phyloP scores from a whole-genome alignment of 148 eudicot genomes.

The Amaranthus cruentus region DNA sequence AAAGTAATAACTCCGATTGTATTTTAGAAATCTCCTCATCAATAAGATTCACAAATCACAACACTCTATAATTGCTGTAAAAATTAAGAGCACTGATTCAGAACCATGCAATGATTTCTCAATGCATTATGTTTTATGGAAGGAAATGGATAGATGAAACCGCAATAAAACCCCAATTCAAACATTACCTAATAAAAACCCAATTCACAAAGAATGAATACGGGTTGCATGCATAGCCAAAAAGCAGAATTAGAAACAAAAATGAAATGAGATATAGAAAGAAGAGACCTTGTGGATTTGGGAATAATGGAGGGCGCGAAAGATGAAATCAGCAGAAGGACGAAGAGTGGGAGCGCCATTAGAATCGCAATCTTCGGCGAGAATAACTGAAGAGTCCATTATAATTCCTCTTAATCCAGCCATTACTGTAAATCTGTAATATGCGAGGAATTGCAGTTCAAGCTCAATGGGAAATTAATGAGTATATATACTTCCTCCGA shows the following conservation, averaged over 20 bases:
- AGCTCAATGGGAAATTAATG: not conserved
- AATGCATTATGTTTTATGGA: no score
- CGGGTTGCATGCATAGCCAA: not conserved
- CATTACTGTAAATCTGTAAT: conserved; percentile 9
- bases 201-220: not conserved
- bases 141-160: not conserved
- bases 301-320: conserved; percentile 60
- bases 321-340: conserved; percentile 45
- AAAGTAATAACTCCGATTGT: no score
- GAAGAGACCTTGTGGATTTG: conserved; percentile 45
- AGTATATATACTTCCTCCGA: no score
- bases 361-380: conserved; percentile 17
- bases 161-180: no score
- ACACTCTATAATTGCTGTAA: no score
- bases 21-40: no score
- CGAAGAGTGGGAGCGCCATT: conserved; percentile 27
- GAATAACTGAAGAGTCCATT: conserved; percentile 41
- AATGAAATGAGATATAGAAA: not conserved
- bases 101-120: no score
- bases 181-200: not conserved
- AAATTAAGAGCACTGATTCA: no score
- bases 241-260: not conserved
- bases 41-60: no score
- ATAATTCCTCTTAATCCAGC: conserved; percentile 47
- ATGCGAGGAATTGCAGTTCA: no score